These are phyloP conservation scores for Warburgia ugandensis DNA, from an alignment of 164 flowering plant genomes.

Conservation along the genomic window DNA sequence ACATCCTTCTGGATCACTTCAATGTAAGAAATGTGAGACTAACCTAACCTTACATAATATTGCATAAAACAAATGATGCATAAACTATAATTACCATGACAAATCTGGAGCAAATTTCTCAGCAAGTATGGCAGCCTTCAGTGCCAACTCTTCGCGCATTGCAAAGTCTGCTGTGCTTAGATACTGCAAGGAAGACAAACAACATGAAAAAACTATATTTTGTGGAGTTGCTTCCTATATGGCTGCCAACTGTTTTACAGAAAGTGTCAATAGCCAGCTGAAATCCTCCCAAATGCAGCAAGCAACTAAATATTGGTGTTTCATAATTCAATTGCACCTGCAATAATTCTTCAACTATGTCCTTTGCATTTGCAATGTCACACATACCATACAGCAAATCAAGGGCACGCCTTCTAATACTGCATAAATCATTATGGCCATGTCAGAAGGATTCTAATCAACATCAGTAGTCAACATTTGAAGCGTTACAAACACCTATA, in stretches of 20 bases:
- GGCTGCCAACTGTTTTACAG: too few species aligned
- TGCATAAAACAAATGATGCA: too few species aligned
- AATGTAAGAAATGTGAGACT: too few species aligned
- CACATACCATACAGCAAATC: slow-evolving; percentile 99
- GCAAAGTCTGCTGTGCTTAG: slow-evolving; percentile 94
- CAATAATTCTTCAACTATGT: slow-evolving; percentile 94
- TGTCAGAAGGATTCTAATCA: too few species aligned
- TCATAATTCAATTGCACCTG: slow-evolving; percentile 49
- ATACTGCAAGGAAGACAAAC: slow-evolving; percentile 43
- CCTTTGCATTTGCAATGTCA: slow-evolving; percentile 98
- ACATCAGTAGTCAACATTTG: not conserved
- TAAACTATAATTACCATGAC: slow-evolving; percentile 73
- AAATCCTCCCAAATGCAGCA: not conserved
- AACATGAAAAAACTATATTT: too few species aligned
- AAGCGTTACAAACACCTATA: too few species aligned
- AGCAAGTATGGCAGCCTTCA: slow-evolving; percentile 98
- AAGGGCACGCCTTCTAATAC: slow-evolving; percentile 96
- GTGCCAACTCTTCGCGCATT: slow-evolving; percentile 96
- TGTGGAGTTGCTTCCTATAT: too few species aligned
- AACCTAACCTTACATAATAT: too few species aligned
- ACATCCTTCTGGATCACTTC: too few species aligned
- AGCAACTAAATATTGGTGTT: not conserved
- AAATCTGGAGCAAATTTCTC: slow-evolving; percentile 99
- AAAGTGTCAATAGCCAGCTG: too few species aligned
- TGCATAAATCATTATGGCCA: slow-evolving; percentile 21